Conservation (phyloP, 2,329 filamentous ascomycete species). For the Talaromyces marneffei region DNA sequence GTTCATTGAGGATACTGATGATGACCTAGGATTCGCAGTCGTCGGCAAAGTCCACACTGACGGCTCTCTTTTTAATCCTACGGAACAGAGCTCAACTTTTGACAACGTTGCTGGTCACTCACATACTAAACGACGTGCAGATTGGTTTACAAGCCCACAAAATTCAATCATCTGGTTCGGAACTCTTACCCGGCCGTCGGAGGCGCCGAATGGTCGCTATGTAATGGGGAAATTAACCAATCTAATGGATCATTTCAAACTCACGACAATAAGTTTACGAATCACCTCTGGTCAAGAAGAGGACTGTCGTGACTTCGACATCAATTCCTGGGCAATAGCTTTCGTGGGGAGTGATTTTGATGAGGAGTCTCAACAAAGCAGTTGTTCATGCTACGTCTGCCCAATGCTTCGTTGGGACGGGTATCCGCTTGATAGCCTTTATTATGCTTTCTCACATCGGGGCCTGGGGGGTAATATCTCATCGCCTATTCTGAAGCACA, state of each 20-base stretch:
- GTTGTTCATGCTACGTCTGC: not conserved
- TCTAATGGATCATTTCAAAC: not conserved
- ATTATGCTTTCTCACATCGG: not conserved
- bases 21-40: not conserved
- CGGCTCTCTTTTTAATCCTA: not conserved
- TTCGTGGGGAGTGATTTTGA: not conserved
- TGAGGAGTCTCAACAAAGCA: not conserved
- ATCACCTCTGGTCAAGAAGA: slow-evolving; percentile 1
- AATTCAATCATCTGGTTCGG: not conserved
- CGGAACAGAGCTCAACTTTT: not conserved
- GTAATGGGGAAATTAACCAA: not conserved
- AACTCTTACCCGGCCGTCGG: not conserved
- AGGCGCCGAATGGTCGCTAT: not conserved
- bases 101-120: not conserved
- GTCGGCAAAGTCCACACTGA: not conserved
- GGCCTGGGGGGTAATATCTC: slow-evolving; percentile 1
- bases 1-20: not conserved
- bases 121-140: not conserved
- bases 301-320: not conserved
- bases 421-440: not conserved
- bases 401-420: slow-evolving; percentile 1
- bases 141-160: not conserved
- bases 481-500: not conserved
- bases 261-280: not conserved
- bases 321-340: not conserved